Base-by-base conservation (phyloP, 2,329 filamentous ascomycete species). In the Proliferodiscus dingleyae region DNA sequence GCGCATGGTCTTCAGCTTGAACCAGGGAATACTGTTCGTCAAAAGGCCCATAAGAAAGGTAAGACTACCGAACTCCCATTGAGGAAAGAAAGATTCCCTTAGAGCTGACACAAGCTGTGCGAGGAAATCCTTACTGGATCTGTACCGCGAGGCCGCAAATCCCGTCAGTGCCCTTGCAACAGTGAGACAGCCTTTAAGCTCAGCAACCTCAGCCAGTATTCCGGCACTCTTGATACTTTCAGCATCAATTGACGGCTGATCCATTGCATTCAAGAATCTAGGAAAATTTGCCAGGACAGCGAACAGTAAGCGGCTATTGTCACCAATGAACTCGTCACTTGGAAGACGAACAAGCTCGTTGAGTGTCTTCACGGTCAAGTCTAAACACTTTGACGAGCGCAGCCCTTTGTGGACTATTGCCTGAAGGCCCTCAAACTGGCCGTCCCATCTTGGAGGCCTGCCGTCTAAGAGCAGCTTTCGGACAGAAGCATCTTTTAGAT, bases 1-100 rank as follows among this genome's bases (percentile, higher is more conserved):
- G 49, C 88, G 84, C 87, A 98, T 95, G 0, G 87, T 89, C 69
- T 93, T 91, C 34, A 90, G 73, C 64, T 95, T 94, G 65, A 97
- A 87, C 87, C 89, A 96, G 2, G 87, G 77, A 1, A 85, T 77
- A 26, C 83, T 85, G 61, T 98, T 98, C 11, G 90, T 95, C 43
- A 98, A 73, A 38, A 96, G 76, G 2, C 93, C 89, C 67, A 97
- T 87, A 34, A 97, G 70, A 68, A 95, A 96, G 1, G 89, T 88
- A 9, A 98, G 69, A 71, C 88, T 87, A 49, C 83, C 79, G 56
- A 94, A 89, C 57, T 97, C 91, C 46, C 87, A 78, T 22, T 80
- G 75, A 1, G 90, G 89, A 50, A 95, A 85, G 66, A 87, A 97
- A 22, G 82, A 79, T 38, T 85, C 80, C 46, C 82, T 80, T 36